These are phyloP conservation scores for Alternaria ethzedia DNA, from an alignment of 2,329 filamentous ascomycete species.

Conservation along the genomic window DNA sequence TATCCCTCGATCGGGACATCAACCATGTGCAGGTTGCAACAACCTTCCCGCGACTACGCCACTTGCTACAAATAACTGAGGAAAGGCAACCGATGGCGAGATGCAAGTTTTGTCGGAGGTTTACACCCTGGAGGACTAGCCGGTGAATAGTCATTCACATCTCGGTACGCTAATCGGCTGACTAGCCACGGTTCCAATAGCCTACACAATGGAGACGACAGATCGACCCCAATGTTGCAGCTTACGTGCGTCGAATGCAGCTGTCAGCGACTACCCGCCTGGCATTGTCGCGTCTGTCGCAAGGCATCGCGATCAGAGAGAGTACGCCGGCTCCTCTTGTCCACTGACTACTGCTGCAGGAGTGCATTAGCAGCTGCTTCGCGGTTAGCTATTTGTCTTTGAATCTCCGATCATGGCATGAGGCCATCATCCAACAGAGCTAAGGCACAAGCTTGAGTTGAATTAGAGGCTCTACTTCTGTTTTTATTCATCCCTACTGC, in stretches of 20 bases:
- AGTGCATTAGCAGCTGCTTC: conserved; percentile 1
- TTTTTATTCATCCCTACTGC: conserved; percentile 17
- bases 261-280: background rate
- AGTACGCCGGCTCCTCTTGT: conserved; percentile 20
- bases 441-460: conserved; percentile 2
- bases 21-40: conserved; percentile 8
- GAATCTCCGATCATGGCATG: conserved; percentile 8
- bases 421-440: conserved; percentile 1
- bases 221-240: conserved; percentile 4
- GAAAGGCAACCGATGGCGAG: conserved; percentile 31
- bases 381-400: conserved; percentile 3
- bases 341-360: conserved; percentile 2
- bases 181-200: conserved; percentile 3
- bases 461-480: conserved; percentile 8
- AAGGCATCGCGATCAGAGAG: background rate
- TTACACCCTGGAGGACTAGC: conserved; percentile 9
- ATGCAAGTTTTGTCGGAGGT: conserved; percentile 29
- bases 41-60: conserved; percentile 14
- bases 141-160: conserved; percentile 8
- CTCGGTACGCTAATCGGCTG: conserved; percentile 7
- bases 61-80: conserved; percentile 3
- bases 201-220: conserved; percentile 2
- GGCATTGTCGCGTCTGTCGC: background rate
- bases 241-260: conserved; percentile 3
- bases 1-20: conserved; percentile 7